Conservation (phyloP, 805 yeast genomes). For the Maudiozyma saulgeensis region DNA sequence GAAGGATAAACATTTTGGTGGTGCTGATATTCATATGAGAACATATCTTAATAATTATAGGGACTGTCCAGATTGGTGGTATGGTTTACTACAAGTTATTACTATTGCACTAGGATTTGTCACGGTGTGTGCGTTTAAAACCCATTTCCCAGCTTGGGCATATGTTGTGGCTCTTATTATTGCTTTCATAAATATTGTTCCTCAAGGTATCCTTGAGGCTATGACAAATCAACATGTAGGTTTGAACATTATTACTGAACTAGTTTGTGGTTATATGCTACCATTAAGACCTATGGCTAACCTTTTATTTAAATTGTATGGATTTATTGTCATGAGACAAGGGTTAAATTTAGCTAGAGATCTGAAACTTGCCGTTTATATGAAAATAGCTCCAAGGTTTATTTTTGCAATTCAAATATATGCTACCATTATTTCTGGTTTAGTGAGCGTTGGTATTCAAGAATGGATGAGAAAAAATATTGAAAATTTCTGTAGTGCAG, state of each 20-base stretch:
- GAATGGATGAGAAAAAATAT: constrained; percentile 32
- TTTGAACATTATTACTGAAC: constrained; percentile 48
- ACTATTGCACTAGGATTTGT: constrained; percentile 25
- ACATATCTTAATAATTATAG: constrained; percentile 43
- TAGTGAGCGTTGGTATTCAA: constrained; percentile 33
- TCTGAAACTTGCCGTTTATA: constrained; percentile 47
- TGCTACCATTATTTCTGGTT: constrained; percentile 33
- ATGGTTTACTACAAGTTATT: constrained; percentile 25
- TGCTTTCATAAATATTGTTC: constrained; percentile 44
- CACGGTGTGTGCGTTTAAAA: constrained; percentile 31
- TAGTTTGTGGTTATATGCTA: constrained; percentile 50
- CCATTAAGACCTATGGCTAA: constrained; percentile 49
- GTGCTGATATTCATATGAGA: constrained; percentile 37
- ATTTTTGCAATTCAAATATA: constrained; percentile 39
- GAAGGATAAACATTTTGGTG: constrained; percentile 35
- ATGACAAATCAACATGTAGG: constrained; percentile 49
- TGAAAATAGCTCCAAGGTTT: constrained; percentile 49
- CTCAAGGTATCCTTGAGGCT: constrained; percentile 49
- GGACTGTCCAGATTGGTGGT: constrained; percentile 76
- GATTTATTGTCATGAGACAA: constrained; percentile 45
- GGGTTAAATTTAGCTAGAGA: constrained; percentile 43
- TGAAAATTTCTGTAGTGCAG: constrained; percentile 31
- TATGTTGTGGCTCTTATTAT: constrained; percentile 46
- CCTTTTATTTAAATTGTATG: constrained; percentile 44
- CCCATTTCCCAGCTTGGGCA: constrained; percentile 59